Evolutionary conservation across 2,329 filamentous ascomycete genomes (phyloP), one percentile per base, ranked within the genome.

Genomic region (Hypomyces perniciosus): DNA sequence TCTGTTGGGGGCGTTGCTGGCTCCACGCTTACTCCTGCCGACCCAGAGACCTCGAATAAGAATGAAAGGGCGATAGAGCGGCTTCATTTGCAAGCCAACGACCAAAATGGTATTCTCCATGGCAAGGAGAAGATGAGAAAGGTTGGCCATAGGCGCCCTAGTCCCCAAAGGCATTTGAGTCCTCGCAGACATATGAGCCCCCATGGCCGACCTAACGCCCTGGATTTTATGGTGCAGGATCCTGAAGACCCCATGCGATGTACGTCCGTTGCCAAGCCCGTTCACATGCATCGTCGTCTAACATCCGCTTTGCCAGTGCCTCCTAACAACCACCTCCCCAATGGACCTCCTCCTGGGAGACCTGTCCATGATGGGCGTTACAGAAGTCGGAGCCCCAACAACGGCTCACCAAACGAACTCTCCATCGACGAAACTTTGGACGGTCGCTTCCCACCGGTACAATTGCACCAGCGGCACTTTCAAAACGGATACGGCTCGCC

Each of bases 141-240:
- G 28, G 2, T 13, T 39, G 34, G 38, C 27, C 33, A 42, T 26
- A 44, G 40, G 41, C 52, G 30, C 26, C 35, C 33, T 39, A 56
- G 43, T 38, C 49, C 35, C 39, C 52, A n/a, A 41, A 53, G 44
- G 13, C 56, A 37, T 35, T 46, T 46, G 5, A 49, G 51, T 34
- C 51, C 51, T 3, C 29, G 41, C 31, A 28, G 13, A 38, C 46
- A 12, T 10, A 33, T 26, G 30, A 54, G 31, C 34, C 44, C 54
- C 4, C 56, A 46, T 3, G 53, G 53, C 20, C 56, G 53, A 26
- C 55, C 54, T 2, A 57, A 55, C 42, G 56, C 55, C 4, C 44
- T 60, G 46, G 56, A 53, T 8, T 41, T 42, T 27, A 28, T 28
- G 8, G 27, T 26, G 5, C 40, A 48, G 20, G 26, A 28, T 13